Evolutionary conservation across 495 filamentous ascomycete genomes (phyloP), one percentile per base, ranked within the genome.

Genomic region (Hamigera avellanea): DNA sequence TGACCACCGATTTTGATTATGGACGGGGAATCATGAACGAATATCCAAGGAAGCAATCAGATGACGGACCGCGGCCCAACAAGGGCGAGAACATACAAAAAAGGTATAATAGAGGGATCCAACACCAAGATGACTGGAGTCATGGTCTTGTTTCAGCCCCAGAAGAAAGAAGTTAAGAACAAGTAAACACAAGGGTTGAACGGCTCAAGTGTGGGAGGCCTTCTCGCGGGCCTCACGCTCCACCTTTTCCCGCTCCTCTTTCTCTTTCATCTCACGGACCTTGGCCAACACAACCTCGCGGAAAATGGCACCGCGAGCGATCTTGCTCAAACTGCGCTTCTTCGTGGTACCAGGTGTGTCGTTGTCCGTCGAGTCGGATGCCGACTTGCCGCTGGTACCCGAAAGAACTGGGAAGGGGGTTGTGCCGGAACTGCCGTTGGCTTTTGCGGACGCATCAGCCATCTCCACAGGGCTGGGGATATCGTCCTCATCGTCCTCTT

Each of bases 231-330:
- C 69, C 33, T 63, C 59, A 18, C 54, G 75, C 48, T 78, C 76
- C 4, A 81, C 59, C 57, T 76, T 76, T 44, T 78, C 64, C 23
- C 75, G 73, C 57, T 87, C 78, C 51, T 95, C 83, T 39, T 80
- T 67, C 44, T 85, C 80, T 71, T 93, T 95, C 72, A 81, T 81
- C 56, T 98, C 89, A 28, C 81, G 74, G 15, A 95, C 87, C 66
- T 96, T 96, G 33, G 91, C 93, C 13, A 98, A 67, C 1, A 96
- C 93, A n/a, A 98, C 85, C 53, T 95, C 91, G 40, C 85, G 73
- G 73, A 98, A 96, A 52, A 96, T 95, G 18, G 86, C 91, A 19
- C 83, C 80, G 51, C 83, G 84, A 41, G 87, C 86, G 48, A 82
- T 63, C 46, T 75, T 81, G 43, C 75, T 81, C 18, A 95, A 64